Evolutionary conservation across 2,329 filamentous ascomycete genomes (phyloP).

Genomic region (Coniochaeta ligniaria): DNA sequence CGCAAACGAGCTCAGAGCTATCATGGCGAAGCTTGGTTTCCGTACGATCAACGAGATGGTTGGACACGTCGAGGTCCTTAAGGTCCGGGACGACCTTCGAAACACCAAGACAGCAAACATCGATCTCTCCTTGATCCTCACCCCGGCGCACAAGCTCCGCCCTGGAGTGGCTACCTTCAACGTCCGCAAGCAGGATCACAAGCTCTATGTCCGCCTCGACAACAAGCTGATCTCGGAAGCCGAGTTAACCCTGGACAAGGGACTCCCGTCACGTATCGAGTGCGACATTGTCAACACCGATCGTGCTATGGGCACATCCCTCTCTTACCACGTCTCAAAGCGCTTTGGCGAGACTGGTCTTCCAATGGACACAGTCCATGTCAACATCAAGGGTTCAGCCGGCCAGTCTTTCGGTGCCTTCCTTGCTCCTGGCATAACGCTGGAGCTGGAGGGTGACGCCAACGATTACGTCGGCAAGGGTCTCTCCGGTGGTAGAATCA

Average conservation of each 20-base stretch:
- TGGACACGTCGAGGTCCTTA: conserved; percentile 79
- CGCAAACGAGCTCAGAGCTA: conserved; percentile 89
- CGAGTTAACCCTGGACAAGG: conserved; percentile 90
- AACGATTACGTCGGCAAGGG: conserved; percentile 98
- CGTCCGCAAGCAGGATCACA: conserved; percentile 94
- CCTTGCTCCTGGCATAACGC: conserved; percentile 84
- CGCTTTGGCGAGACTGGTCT: conserved; percentile 83
- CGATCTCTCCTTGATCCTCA: conserved; percentile 85
- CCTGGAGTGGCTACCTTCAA: conserved; percentile 96
- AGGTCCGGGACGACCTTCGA: conserved; percentile 80
- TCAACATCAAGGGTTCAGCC: conserved; percentile 92
- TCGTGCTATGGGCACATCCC: conserved; percentile 83
- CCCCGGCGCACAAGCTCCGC: conserved; percentile 90
- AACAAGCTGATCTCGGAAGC: conserved; percentile 97
- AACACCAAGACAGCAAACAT: conserved; percentile 89
- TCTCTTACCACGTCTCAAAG: conserved; percentile 94
- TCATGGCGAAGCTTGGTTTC: conserved; percentile 95
- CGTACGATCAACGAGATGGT: conserved; percentile 98
- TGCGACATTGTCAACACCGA: conserved; percentile 97
- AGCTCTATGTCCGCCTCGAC: conserved; percentile 84
- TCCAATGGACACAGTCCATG: conserved; percentile 88
- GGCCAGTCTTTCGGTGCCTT: conserved; percentile 96
- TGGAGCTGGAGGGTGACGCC: conserved; percentile 90
- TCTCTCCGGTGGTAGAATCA: conserved; percentile 84
- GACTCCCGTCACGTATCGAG: conserved; percentile 85